Base-by-base conservation (phyloP, 139 green algal genomes). In the Parachlorella kessleri region DNA sequence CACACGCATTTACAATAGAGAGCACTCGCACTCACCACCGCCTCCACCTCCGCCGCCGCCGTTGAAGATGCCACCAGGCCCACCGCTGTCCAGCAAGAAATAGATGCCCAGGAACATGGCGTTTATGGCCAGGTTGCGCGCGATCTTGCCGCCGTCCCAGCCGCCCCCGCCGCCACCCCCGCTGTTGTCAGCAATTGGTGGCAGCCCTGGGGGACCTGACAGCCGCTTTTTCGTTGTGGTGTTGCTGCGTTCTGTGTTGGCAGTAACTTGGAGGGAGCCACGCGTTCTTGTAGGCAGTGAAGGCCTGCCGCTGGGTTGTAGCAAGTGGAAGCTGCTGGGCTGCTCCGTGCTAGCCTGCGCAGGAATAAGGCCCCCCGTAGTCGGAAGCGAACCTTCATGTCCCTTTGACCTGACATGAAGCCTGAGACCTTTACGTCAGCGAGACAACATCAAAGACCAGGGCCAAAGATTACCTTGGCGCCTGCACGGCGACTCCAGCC, bases 111-210 rank as follows among this genome's bases (percentile, higher is more conserved):
- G 48, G n/a, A 84, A 76, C 8, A 82, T 4, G 26, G 69, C 74
- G 39, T 90, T 90, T 3, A 90, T 67, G 10, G 66, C 80, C 21
- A 90, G 4, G 72, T 90, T 90, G 63, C 84, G 64, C 35, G 68
- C 72, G 32, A 90, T 83, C 8, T 79, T 78, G 55, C 66, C 48
- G 54, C 75, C 79, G 36, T 87, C 79, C 86, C 86, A 90, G n/a
- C 80, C 80, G n/a, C 74, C 83, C 30, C 85, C 86, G 18, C 86
- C 86, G 2, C 86, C 86, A 30, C 85, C 79, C 7, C 66, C 77
- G 66, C 76, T 59, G 65, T 89, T 89, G 28, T 66, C 35, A 54
- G 75, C 78, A 24, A 89, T 86, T 3, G 86, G 86, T n/a, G 86
- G 86, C 72, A 90, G 80, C n/a, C 70, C 70, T n/a, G 86, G 86